These are phyloP conservation scores for Boletus tomentosulus DNA, from an alignment of 768 basidiomycete genomes.

Conservation along the genomic window DNA sequence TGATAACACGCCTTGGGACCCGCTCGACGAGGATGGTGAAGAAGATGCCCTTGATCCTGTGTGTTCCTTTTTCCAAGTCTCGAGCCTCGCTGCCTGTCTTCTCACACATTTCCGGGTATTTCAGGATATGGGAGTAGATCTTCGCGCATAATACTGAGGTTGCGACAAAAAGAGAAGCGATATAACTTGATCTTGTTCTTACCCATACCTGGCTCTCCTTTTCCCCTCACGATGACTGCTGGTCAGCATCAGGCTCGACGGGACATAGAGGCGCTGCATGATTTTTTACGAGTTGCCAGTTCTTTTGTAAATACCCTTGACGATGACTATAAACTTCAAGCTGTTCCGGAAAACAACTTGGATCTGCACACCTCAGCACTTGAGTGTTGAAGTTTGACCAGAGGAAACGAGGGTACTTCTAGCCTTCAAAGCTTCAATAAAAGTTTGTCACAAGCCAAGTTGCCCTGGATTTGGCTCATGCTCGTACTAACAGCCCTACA, in stretches of 20 bases:
- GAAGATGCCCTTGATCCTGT: constrained; percentile 22
- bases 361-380: too few relatives aligned
- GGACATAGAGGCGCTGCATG: too few relatives aligned
- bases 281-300: too few relatives aligned
- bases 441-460: too few relatives aligned
- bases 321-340: too few relatives aligned
- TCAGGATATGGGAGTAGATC: not conserved
- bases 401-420: too few relatives aligned
- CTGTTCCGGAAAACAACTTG: too few relatives aligned
- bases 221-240: not conserved
- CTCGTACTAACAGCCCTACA: too few relatives aligned
- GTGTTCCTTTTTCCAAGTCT: not conserved
- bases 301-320: too few relatives aligned
- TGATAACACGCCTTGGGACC: constrained; percentile 22
- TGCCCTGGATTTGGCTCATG: too few relatives aligned
- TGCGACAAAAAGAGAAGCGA: not conserved
- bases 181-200: not conserved
- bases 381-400: too few relatives aligned
- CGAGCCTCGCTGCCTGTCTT: not conserved
- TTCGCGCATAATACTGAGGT: not conserved
- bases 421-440: too few relatives aligned
- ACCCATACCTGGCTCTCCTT: not conserved
- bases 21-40: constrained; percentile 24
- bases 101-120: not conserved
- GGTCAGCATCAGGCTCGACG: not conserved